Evolutionary conservation across 2,329 filamentous ascomycete genomes (phyloP).

Genomic region (Xylaria sp.): DNA sequence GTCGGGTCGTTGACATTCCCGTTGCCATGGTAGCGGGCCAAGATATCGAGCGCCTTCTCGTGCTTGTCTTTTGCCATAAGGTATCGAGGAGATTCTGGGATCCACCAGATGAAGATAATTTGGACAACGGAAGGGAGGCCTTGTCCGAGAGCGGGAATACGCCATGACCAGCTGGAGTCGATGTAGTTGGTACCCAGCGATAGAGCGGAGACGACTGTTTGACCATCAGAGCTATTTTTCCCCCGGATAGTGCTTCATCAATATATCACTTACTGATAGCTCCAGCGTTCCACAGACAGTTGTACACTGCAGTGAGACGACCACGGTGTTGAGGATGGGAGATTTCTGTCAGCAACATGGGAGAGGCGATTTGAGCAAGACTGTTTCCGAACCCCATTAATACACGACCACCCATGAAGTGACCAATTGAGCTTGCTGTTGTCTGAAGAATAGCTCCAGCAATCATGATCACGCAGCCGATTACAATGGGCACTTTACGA

Average conservation of each 20-base stretch:
- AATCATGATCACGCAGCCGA: constrained; percentile 64
- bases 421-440: constrained; percentile 56
- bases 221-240: constrained; percentile 32
- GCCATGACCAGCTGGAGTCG: constrained; percentile 62
- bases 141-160: constrained; percentile 60
- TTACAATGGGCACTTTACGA: constrained; percentile 57
- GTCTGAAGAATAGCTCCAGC: constrained; percentile 68
- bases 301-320: constrained; percentile 65
- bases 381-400: constrained; percentile 68
- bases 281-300: constrained; percentile 63
- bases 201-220: constrained; percentile 59
- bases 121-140: constrained; percentile 60
- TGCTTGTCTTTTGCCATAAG: constrained; percentile 63
- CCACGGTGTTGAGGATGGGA: constrained; percentile 66
- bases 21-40: constrained; percentile 68
- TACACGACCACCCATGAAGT: constrained; percentile 67
- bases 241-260: not conserved
- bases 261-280: constrained; percentile 44
- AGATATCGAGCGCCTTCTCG: constrained; percentile 65
- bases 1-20: constrained; percentile 62
- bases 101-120: constrained; percentile 61
- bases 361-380: constrained; percentile 63
- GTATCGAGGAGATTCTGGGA: constrained; percentile 55
- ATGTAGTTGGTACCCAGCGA: constrained; percentile 62
- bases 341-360: constrained; percentile 64